Conservation (phyloP, 495 filamentous ascomycete genomes). For the Rostrohypoxylon terebratum region DNA sequence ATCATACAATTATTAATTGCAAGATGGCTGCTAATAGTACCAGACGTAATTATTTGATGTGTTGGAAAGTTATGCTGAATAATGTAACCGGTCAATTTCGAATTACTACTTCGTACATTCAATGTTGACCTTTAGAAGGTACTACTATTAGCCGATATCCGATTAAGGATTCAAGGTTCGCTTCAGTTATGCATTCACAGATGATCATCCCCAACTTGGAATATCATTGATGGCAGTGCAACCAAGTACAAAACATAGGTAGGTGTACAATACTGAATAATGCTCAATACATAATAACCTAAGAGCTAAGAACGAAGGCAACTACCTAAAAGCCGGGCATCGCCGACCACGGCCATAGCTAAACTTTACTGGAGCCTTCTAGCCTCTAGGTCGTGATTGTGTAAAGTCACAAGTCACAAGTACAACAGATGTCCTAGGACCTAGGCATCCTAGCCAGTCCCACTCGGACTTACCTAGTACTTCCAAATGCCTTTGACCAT, state of each 20-base stretch:
- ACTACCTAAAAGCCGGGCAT: slow-evolving; percentile 26
- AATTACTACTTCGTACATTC: neutral
- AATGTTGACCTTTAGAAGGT: neutral
- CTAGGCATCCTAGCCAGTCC: slow-evolving; percentile 1
- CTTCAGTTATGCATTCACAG: slow-evolving; percentile 2
- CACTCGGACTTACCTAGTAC: slow-evolving; percentile 14
- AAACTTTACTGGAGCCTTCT: slow-evolving; percentile 28
- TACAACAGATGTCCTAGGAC: slow-evolving; percentile 5
- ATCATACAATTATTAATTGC: neutral
- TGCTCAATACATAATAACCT: neutral
- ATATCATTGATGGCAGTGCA: too few relatives aligned
- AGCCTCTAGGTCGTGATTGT: slow-evolving; percentile 14
- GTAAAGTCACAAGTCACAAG: slow-evolving; percentile 25
- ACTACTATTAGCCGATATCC: neutral
- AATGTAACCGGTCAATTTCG: neutral
- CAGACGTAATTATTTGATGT: neutral
- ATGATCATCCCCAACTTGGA: neutral
- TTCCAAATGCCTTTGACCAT: slow-evolving; percentile 17
- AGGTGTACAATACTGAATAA: slow-evolving; percentile 4
- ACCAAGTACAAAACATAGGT: neutral
- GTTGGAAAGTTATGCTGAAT: neutral
- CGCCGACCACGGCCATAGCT: slow-evolving; percentile 37
- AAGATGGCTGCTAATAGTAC: neutral
- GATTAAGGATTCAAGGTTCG: neutral
- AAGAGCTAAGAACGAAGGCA: neutral